A percentile compares a stretch with the other conserved stretches of the same genome.
phyloP scores from a whole-genome alignment of 257 asterid genomes.

The Agastache rugosa region DNA sequence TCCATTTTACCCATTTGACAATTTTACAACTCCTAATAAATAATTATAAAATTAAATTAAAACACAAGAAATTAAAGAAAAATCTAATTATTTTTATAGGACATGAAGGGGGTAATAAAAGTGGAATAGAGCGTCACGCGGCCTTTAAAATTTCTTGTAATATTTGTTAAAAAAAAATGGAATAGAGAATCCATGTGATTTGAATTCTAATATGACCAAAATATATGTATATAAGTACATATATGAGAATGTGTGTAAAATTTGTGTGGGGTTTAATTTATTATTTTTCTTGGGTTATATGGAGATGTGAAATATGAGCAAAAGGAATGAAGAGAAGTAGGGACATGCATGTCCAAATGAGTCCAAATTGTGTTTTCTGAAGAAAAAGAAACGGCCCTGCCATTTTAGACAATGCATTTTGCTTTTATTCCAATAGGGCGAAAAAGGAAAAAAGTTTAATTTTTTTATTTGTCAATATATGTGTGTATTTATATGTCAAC shows the following conservation, averaged over 20 bases:
- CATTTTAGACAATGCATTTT: conserved; percentile 35
- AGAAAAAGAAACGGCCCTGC: conserved; percentile 55
- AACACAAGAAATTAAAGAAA: too few species aligned
- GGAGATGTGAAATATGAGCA: conserved; percentile 43
- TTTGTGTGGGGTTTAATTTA: background rate
- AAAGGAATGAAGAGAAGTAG: conserved; percentile 49
- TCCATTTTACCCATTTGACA: too few species aligned
- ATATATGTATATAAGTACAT: too few species aligned
- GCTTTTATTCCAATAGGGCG: conserved; percentile 17
- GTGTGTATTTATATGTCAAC: background rate
- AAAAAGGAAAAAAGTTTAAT: background rate
- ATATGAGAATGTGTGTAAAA: background rate
- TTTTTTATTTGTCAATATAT: background rate
- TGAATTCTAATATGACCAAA: too few species aligned
- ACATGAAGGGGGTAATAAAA: too few species aligned
- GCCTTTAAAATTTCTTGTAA: too few species aligned
- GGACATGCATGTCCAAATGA: conserved; percentile 50
- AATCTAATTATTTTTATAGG: too few species aligned
- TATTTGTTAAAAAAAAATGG: too few species aligned
- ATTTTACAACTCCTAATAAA: too few species aligned
- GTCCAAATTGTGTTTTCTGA: conserved; percentile 54
- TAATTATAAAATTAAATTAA: too few species aligned
- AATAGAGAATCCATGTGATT: too few species aligned
- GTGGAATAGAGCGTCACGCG: too few species aligned
- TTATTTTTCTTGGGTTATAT: background rate